Evolutionary conservation across 2,329 filamentous ascomycete genomes (phyloP), one percentile per base, ranked within the genome.

Genomic region (Tolypocladium tropicale): DNA sequence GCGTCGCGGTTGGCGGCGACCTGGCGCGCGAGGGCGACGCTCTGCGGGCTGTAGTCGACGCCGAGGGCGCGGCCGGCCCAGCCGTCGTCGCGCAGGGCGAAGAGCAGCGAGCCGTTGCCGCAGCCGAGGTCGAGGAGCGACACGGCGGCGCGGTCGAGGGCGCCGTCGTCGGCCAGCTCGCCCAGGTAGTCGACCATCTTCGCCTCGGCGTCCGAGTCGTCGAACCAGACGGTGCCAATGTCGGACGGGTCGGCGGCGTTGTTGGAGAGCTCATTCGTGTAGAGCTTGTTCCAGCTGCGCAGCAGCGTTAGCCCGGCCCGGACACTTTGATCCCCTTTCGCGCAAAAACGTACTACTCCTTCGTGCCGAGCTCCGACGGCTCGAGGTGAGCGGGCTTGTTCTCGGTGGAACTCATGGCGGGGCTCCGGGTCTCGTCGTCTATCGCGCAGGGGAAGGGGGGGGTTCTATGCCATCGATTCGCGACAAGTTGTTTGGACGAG

Each of bases 211-310:
- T 88, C 84, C 34, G 90, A 89, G 74, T 97, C 94, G 69, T 91
- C 88, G 79, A 99, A 99, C 94, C 94, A 99, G 64, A 94, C 85
- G 33, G 91, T 95, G 62, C 93, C 93, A 58, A 87, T 87, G 76
- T 96, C 89, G 56, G 81, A 73, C 11, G 89, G 83, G 73, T 95
- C 84, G 59, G 81, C 71, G 55, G 81, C 74, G 71, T 92, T 83
- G 73, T 94, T 93, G 58, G 75, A 69, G 54, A 90, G 77, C 71
- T 94, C 88, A 62, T 76, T 79, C 1, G 78, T 76, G 76, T 95
- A 94, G 60, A 90, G 82, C 23, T 74, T 74, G 70, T 93, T 85
- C 88, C 88, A 92, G 74, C 88, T 92, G 58, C 52, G 39, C 23
- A 28, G 36, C 21, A 10, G 36, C 10, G 53, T 36, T 54, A 41